Conservation (phyloP, 2,329 filamentous ascomycete species). For the Sporothrix brunneoviolacea region DNA sequence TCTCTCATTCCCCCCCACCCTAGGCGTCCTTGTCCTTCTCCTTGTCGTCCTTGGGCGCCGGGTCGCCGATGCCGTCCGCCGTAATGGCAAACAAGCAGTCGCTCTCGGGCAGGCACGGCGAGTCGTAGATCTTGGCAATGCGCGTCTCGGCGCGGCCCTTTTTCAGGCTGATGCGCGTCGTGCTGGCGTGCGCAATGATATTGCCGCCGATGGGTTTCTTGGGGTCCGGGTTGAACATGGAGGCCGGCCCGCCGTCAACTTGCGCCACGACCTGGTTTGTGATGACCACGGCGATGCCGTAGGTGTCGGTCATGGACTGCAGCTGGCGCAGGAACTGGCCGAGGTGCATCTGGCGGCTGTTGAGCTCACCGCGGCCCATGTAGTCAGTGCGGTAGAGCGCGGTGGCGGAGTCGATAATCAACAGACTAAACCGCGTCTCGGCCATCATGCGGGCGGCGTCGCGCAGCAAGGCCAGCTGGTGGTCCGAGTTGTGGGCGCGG, state of each 20-base stretch:
- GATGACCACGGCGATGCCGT: constrained; percentile 96
- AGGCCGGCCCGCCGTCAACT: constrained; percentile 88
- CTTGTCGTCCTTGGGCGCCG: constrained; percentile 94
- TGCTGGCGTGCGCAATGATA: constrained; percentile 96
- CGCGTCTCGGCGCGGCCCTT: constrained; percentile 93
- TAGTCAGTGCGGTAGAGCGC: constrained; percentile 95
- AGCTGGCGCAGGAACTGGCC: constrained; percentile 84
- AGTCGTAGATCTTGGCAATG: constrained; percentile 99
- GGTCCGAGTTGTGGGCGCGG: constrained; percentile 95
- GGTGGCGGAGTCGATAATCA: constrained; percentile 94
- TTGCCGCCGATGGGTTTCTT: constrained; percentile 99
- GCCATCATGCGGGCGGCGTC: constrained; percentile 99
- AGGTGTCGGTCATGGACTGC: constrained; percentile 71
- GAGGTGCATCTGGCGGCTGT: constrained; percentile 82
- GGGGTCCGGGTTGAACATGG: constrained; percentile 98
- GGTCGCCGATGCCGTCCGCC: constrained; percentile 94
- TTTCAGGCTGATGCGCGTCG: constrained; percentile 87
- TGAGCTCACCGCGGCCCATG: constrained; percentile 90
- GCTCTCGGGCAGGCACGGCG: constrained; percentile 90
- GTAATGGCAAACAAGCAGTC: constrained; percentile 96
- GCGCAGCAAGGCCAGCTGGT: constrained; percentile 89
- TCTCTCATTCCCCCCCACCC: too few relatives aligned
- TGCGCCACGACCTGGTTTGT: constrained; percentile 98
- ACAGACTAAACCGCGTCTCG: constrained; percentile 91
- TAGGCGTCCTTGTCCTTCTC: constrained; percentile 27